Conservation (phyloP, 495 filamentous ascomycete species). For the Thozetella sp. region DNA sequence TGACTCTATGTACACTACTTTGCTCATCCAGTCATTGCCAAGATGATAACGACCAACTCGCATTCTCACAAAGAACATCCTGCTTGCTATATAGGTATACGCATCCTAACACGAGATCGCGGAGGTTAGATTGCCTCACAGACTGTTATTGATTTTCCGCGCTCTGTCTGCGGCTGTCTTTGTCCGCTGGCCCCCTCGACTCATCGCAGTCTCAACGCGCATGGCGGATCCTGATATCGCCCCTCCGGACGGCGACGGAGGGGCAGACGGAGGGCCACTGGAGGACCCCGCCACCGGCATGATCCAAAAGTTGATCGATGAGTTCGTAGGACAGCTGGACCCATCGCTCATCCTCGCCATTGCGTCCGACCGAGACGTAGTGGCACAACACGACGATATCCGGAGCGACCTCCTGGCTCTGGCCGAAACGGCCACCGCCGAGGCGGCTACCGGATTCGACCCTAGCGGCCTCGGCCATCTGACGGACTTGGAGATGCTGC, state of each 20-base stretch:
- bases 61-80: too few relatives aligned
- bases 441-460: conserved; percentile 75
- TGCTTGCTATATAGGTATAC: too few relatives aligned
- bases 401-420: conserved; percentile 58
- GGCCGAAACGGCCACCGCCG: conserved; percentile 58
- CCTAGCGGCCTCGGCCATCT: conserved; percentile 64
- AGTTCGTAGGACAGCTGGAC: conserved; percentile 26
- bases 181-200: too few relatives aligned
- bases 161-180: too few relatives aligned
- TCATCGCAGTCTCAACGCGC: too few relatives aligned
- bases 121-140: too few relatives aligned
- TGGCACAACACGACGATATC: conserved; percentile 67
- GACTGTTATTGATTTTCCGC: too few relatives aligned
- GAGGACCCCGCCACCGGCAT: neutral
- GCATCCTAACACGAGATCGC: too few relatives aligned
- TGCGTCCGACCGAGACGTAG: conserved; percentile 54
- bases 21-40: too few relatives aligned
- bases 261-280: neutral
- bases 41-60: too few relatives aligned
- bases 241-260: neutral
- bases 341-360: conserved; percentile 29
- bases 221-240: neutral
- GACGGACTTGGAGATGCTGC: conserved; percentile 10
- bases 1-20: too few relatives aligned
- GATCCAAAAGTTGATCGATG: conserved; percentile 15